These are phyloP conservation scores for Corinectria fuckeliana DNA, from an alignment of 2,329 filamentous ascomycete species.

Conservation along the genomic window DNA sequence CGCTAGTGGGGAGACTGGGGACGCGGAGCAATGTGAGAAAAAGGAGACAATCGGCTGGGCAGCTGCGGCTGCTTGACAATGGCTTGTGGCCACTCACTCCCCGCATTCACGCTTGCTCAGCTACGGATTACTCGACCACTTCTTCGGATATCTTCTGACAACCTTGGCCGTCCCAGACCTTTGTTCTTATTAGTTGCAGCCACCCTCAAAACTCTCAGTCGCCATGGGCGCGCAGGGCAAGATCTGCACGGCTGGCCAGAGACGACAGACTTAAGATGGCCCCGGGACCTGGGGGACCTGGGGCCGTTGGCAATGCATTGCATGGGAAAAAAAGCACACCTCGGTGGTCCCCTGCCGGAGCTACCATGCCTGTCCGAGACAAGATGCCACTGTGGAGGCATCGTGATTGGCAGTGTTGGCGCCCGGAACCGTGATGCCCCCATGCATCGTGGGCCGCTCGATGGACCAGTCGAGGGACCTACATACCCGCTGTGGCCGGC, in stretches of 20 bases:
- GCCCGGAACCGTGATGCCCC: constrained; percentile 40
- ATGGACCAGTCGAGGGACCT: constrained; percentile 38
- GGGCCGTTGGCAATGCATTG: constrained; percentile 25
- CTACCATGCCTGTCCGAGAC: constrained; percentile 26
- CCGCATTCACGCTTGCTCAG: constrained; percentile 3
- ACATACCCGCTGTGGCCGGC: constrained; percentile 38
- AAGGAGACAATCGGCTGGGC: constrained; percentile 12
- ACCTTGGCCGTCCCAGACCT: constrained; percentile 1
- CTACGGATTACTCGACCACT: not conserved
- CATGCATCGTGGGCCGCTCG: constrained; percentile 33
- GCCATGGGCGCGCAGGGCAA: constrained; percentile 2
- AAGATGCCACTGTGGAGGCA: constrained; percentile 19
- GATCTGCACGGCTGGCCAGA: constrained; percentile 20
- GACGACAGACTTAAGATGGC: constrained; percentile 5
- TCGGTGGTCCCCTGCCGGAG: constrained; percentile 19
- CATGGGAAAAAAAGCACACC: constrained; percentile 22
- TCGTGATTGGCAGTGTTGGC: constrained; percentile 46
- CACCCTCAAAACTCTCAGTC: constrained; percentile 2
- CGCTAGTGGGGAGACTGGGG: constrained; percentile 10
- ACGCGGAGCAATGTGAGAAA: constrained; percentile 15
- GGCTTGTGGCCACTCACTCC: not conserved
- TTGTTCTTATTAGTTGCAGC: not conserved
- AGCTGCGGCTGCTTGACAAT: constrained; percentile 1
- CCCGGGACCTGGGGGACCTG: constrained; percentile 19
- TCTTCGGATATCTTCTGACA: no score